These are phyloP conservation scores for Candida albicans DNA, from an alignment of 1,139 yeast species.

Conservation along the genomic window DNA sequence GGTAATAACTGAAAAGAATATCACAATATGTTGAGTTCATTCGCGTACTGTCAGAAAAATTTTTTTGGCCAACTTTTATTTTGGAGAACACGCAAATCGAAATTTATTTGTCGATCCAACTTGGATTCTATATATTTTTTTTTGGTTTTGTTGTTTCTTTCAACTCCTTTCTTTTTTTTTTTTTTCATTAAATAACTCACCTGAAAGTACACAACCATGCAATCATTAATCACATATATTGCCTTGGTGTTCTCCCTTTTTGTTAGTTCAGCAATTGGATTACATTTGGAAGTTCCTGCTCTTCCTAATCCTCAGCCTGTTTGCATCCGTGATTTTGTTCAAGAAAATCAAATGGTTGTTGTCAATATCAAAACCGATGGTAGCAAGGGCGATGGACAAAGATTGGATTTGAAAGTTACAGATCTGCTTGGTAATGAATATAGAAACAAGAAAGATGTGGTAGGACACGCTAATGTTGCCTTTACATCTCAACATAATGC, in stretches of 20 bases:
- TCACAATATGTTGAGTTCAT: no score
- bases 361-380: constrained; percentile 77
- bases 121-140: no score
- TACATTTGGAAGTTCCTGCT: constrained; percentile 45
- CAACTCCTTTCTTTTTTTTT: background rate
- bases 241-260: constrained; percentile 18
- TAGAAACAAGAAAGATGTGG: constrained; percentile 62
- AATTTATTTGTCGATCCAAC: background rate
- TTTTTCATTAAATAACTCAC: background rate
- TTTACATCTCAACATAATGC: constrained; percentile 83
- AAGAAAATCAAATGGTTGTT: constrained; percentile 81
- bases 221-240: constrained; percentile 2
- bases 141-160: constrained; percentile 1
- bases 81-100: background rate
- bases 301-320: constrained; percentile 37
- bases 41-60: background rate
- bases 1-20: no score
- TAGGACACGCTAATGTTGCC: constrained; percentile 68
- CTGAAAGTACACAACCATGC: background rate
- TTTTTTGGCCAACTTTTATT: background rate
- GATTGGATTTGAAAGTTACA: constrained; percentile 57
- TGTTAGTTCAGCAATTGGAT: constrained; percentile 27
- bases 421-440: constrained; percentile 73
- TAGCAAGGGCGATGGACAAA: constrained; percentile 80
- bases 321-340: constrained; percentile 89